Evolutionary conservation across 805 yeast species (phyloP), one percentile per base, ranked within the genome.

Genomic region (Ogataea ramenticola): DNA sequence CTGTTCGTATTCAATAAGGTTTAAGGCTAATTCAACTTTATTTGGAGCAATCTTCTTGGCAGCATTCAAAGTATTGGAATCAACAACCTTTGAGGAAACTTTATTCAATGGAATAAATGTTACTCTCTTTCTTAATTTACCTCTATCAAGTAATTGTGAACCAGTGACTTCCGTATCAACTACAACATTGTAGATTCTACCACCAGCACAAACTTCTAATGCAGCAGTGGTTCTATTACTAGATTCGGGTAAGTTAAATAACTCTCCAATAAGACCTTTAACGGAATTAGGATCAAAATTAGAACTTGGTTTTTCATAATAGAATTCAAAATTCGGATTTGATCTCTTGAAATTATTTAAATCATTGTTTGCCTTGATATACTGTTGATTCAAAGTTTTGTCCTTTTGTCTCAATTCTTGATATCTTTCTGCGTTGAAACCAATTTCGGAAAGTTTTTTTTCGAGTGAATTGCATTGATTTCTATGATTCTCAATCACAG

Each of bases 151-250:
- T 10, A 93, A 64, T 44, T 81, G 83, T 0, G 95, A 74, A n/a
- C 95, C 98, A 3, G 87, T 82, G 17, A 69, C 77, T 46, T 91
- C 95, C 48, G 78, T 82, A 54, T 89, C 97, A 27, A 95, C 98
- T 41, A 93, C 88, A 31, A 95, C 86, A 55, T 90, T 89, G 61
- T 79, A 95, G 27, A 95, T 64, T 52, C 90, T 72, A 5, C 91
- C 95, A 40, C 99, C 99, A 2, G 97, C 99, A 59, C 95, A 83
- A 2, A 87, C 83, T 62, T 93, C 97, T 31, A 93, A 67, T 1
- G 99, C 99, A 22, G 82, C 71, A 1, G 95, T 82, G 43, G 81
- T 79, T 22, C 76, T 74, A 43, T 65, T 58, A 40, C 82, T 77
- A 1, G 69, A 58, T 37, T 80, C 79, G 16, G 74, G 74, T 19